Conservation (phyloP, 2,329 filamentous ascomycete genomes). For the Diaporthe citrichinensis region DNA sequence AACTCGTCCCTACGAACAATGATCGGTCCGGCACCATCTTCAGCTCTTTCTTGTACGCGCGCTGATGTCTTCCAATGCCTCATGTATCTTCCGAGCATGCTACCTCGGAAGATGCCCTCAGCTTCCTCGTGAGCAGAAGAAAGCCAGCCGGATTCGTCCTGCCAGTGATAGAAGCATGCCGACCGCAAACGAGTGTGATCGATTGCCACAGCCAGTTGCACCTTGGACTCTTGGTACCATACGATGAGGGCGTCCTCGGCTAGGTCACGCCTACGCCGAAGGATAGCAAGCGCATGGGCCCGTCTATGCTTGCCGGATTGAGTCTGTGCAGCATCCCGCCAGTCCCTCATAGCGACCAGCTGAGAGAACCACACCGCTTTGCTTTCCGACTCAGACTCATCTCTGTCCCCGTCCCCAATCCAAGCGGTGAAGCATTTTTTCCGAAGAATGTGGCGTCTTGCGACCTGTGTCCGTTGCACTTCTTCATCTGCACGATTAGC, state of each 20-base stretch:
- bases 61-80: constrained; percentile 35
- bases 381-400: constrained; percentile 64
- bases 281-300: constrained; percentile 46
- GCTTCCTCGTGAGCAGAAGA: constrained; percentile 37
- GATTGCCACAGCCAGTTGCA: constrained; percentile 45
- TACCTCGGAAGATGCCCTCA: constrained; percentile 36
- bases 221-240: constrained; percentile 51
- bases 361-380: constrained; percentile 59
- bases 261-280: constrained; percentile 49
- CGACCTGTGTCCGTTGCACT: constrained; percentile 75
- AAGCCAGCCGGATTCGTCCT: constrained; percentile 38
- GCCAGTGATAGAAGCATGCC: constrained; percentile 45
- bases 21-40: constrained; percentile 40
- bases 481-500: constrained; percentile 74
- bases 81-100: constrained; percentile 39
- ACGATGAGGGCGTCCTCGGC: constrained; percentile 47
- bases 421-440: constrained; percentile 79
- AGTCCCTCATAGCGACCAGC: constrained; percentile 47
- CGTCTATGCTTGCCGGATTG: constrained; percentile 44
- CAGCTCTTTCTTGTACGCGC: constrained; percentile 37
- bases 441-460: constrained; percentile 78
- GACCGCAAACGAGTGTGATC: constrained; percentile 37
- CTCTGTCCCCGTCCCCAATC: constrained; percentile 70
- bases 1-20: constrained; percentile 42
- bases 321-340: constrained; percentile 45